Base-by-base conservation (phyloP, 129 eudicot genomes). In the Escallonia rubra region DNA sequence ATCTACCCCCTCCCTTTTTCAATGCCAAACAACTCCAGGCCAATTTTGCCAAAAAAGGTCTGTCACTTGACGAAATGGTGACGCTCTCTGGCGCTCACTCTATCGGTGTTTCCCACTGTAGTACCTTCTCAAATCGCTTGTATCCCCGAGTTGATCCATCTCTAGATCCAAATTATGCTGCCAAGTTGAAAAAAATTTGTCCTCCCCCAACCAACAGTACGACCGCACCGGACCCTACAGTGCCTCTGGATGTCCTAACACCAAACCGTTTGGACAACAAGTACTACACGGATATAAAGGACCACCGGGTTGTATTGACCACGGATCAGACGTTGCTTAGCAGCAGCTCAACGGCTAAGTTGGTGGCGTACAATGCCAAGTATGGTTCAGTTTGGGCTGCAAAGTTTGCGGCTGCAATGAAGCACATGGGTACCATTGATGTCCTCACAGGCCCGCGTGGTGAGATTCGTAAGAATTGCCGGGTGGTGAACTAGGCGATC, bases 381-480 rank as follows among this genome's bases (percentile, higher is more conserved):
- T 40, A 58, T 41, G 65, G 66, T 7, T 38, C 41, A 0, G 47
- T n/a, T 0, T 80, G 85, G 85, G 71, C 41, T 2, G 55, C 58
- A 12, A 71, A 80, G 63, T 80, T 80, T 75, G 78, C 71, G 0
- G 74, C 63, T 4, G 85, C 85, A n/a, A 75, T 80, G 85, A 77
- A 70, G 57, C 50, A 52, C 13, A 80, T 80, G 85, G 85, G 85
- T 4, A 12, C 49, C 11, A 70, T 71, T n/a, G 78, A 71, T 8
- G 85, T 80, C 14, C 74, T 80, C 12, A 71, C 78, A 0, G 78
- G 78, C 5, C 16, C 52, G 12, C 57, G 71, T 12, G 85, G 85
- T 5, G 77, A 80, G 74, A 75, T 80, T 53, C 61, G 85, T 42
- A 75, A 39, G 71, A 71, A 59, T 4, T 80, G 85, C 51, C 63